Percentiles rank a stretch among this genome's conserved stretches.
Evolutionary conservation across 352 stramenopile genomes (phyloP).

Genomic region (Phytophthora megakarya): DNA sequence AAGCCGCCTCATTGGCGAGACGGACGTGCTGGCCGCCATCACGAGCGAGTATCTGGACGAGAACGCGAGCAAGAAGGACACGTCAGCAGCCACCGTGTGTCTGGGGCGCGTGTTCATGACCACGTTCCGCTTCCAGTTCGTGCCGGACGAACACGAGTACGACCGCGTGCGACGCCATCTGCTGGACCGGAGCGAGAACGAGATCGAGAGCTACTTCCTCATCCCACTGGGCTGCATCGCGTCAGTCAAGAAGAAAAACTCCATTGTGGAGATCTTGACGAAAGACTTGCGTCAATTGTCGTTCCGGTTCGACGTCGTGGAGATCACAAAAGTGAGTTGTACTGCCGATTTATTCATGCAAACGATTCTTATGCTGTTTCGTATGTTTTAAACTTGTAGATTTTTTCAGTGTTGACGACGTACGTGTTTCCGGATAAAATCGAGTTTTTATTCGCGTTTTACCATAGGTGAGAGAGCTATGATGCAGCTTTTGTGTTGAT

Average conservation of each 20-base stretch:
- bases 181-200: conserved; percentile 55
- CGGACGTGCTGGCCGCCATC: conserved; percentile 76
- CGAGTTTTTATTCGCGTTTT: conserved; percentile 87
- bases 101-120: conserved; percentile 82
- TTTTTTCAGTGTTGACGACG: conserved; percentile 76
- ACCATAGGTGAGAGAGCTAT: conserved; percentile 49
- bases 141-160: conserved; percentile 63
- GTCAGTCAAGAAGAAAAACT: conserved; percentile 82
- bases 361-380: conserved; percentile 9
- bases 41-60: conserved; percentile 79
- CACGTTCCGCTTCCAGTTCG: conserved; percentile 86
- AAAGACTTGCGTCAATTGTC: conserved; percentile 81
- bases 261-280: conserved; percentile 74
- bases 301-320: conserved; percentile 76
- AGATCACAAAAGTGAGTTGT: conserved; percentile 60
- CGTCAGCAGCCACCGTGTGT: conserved; percentile 59
- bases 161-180: conserved; percentile 58
- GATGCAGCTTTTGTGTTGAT: neutral
- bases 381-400: conserved; percentile 42
- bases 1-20: conserved; percentile 68
- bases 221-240: conserved; percentile 76
- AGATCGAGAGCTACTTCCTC: conserved; percentile 81
- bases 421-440: conserved; percentile 87
- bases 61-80: conserved; percentile 60
- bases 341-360: neutral